These are phyloP conservation scores for Colletotrichum eremochloae DNA, from an alignment of 2,329 filamentous ascomycete genomes.

Conservation along the genomic window DNA sequence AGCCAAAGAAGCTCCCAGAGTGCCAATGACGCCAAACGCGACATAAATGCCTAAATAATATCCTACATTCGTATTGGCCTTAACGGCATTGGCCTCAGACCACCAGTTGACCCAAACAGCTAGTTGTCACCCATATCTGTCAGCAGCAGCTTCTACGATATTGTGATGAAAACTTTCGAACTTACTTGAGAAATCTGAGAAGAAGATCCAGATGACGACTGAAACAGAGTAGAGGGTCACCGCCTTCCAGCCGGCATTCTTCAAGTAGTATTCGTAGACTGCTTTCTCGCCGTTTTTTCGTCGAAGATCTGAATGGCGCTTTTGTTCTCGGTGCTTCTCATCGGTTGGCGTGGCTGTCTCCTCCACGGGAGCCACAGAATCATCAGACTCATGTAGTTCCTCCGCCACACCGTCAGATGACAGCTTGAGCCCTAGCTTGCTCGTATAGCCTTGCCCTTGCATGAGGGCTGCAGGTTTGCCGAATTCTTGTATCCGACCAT, in stretches of 20 bases:
- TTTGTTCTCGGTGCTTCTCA: too few species aligned
- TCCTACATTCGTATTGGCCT: slow-evolving; percentile 4
- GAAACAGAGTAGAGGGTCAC: slow-evolving; percentile 7
- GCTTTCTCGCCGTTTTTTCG: slow-evolving; percentile 34
- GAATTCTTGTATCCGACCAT: too few species aligned
- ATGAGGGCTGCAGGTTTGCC: too few species aligned
- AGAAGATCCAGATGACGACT: slow-evolving; percentile 22
- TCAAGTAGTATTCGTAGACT: slow-evolving; percentile 30
- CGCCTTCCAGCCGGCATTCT: slow-evolving; percentile 24
- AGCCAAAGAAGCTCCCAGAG: slow-evolving; percentile 1
- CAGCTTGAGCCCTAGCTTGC: too few species aligned
- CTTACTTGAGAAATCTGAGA: slow-evolving; percentile 37
- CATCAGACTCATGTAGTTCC: too few species aligned
- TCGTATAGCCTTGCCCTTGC: too few species aligned
- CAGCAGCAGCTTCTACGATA: background rate
- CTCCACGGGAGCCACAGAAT: too few species aligned
- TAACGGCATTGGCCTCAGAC: slow-evolving; percentile 17
- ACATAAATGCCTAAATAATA: slow-evolving; percentile 32
- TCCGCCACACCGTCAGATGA: too few species aligned
- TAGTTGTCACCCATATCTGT: background rate
- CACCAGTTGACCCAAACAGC: slow-evolving; percentile 40
- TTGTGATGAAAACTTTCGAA: background rate
- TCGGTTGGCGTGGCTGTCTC: too few species aligned
- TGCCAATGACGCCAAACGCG: slow-evolving; percentile 18
- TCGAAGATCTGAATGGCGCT: slow-evolving; percentile 1